Conservation (phyloP, 2,329 filamentous ascomycete species). For the Zymoseptoria passerinii region DNA sequence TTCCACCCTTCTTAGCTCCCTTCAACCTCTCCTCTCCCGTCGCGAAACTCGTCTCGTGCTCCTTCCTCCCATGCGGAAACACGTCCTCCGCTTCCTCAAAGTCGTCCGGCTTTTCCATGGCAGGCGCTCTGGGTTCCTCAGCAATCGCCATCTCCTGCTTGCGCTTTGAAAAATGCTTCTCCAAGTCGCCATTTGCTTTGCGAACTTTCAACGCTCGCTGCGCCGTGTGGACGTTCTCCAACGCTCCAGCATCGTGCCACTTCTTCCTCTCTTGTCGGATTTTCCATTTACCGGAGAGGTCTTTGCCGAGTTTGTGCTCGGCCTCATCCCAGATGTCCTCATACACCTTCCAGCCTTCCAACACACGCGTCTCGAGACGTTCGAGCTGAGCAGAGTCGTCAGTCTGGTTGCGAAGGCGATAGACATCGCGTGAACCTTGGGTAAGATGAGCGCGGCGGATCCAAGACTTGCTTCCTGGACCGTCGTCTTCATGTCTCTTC, state of each 20-base stretch:
- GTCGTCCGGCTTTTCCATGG: conserved; percentile 19
- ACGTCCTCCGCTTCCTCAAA: conserved; percentile 4
- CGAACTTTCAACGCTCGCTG: conserved; percentile 20
- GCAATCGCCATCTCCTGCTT: conserved; percentile 21
- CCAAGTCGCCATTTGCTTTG: conserved; percentile 23
- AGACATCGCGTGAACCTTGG: conserved; percentile 24
- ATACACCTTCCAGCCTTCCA: conserved; percentile 27
- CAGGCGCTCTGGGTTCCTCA: conserved; percentile 21
- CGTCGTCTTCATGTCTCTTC: conserved; percentile 35
- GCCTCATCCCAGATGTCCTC: conserved; percentile 26
- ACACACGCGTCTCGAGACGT: conserved; percentile 15
- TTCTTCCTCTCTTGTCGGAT: conserved; percentile 19
- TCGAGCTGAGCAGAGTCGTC: conserved; percentile 12
- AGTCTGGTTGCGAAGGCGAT: conserved; percentile 13
- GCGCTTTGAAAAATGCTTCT: conserved; percentile 23
- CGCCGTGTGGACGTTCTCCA: conserved; percentile 28
- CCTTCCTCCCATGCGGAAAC: conserved; percentile 15
- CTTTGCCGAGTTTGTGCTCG: conserved; percentile 14
- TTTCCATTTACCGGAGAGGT: conserved; percentile 17
- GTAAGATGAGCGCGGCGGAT: conserved; percentile 27
- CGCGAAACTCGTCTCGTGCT: conserved; percentile 3
- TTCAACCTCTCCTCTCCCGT: neutral
- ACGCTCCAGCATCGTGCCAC: conserved; percentile 27
- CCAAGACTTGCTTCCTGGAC: conserved; percentile 21
- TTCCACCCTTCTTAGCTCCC: neutral